Evolutionary conservation across 495 filamentous ascomycete genomes (phyloP), one percentile per base, ranked within the genome.

Genomic region (Daldinia childiae): DNA sequence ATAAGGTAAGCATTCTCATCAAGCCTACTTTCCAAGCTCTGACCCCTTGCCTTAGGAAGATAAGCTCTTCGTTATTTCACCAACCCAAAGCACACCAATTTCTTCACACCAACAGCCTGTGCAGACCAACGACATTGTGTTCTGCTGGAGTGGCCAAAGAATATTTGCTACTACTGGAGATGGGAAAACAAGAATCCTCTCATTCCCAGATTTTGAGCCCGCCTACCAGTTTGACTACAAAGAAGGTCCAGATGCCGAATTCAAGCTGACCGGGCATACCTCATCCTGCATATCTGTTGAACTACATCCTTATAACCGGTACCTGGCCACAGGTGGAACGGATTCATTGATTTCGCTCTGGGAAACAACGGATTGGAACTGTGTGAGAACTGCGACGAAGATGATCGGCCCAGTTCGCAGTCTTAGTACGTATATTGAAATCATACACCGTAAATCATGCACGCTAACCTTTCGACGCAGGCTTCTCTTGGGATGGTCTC

Each of bases 281-380:
- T 92, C 91, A 3, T 83, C 92, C 21, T 95, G 91, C 71, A 83
- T 91, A 62, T 85, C 90, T 9, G 82, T 91, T 41, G 85, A 90
- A 58, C 83, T 94, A 50, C 91, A 91, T 9, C 93, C 94, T 1
- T 90, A 87, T 19, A 92, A 90, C 36, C 86, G 88, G 54, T 93
- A 93, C 74, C 85, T 99, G 19, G 95, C 96, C 17, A 89, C 94
- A 3, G 96, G 95, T 43, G 95, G 93, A 8, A 91, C 90, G 58
- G 96, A 99, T 79, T 92, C 93, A 0, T 86, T 97, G 15, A 91
- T 98, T 55, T 85, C 91, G 6, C 86, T 98, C 15, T 99, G 94
- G 91, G 94, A 98, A 77, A 97, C 96, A 0, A 87, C 86, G 34
- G 92, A 96, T 74, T 98, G 93, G 94, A 90, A 95, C 58, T 97